Evolutionary conservation across 1,284 basidiomycete species (phyloP).

Genomic region (Sanghuangporus sanghuang): DNA sequence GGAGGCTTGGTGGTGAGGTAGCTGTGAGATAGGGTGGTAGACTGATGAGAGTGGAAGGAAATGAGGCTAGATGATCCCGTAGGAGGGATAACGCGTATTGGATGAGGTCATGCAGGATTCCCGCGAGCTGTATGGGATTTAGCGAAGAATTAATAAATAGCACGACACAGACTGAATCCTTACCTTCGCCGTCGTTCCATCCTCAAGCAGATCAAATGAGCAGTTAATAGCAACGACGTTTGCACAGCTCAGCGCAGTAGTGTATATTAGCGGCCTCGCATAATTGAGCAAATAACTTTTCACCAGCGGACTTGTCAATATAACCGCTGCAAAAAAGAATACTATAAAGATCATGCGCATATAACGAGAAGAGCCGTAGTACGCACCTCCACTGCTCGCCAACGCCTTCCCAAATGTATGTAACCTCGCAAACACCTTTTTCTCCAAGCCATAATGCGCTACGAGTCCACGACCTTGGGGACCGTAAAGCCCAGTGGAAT

Average conservation of each 20-base stretch:
- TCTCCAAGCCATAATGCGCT: constrained; percentile 55
- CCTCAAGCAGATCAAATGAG: constrained; percentile 73
- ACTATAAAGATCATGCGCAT: background rate
- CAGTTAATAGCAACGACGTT: constrained; percentile 73
- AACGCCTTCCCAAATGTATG: constrained; percentile 68
- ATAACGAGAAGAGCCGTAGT: constrained; percentile 1
- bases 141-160: constrained; percentile 1
- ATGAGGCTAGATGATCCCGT: constrained; percentile 28
- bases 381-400: constrained; percentile 75
- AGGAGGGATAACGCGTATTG: constrained; percentile 34
- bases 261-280: constrained; percentile 87
- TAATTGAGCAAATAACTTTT: constrained; percentile 90
- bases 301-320: constrained; percentile 69
- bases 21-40: constrained; percentile 32
- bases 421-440: constrained; percentile 39
- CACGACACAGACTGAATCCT: constrained; percentile 20
- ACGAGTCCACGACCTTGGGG: constrained; percentile 74
- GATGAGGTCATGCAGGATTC: constrained; percentile 35
- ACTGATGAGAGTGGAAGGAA: constrained; percentile 38
- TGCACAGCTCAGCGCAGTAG: constrained; percentile 73
- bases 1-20: background rate
- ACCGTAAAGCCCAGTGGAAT: constrained; percentile 80
- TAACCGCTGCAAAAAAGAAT: constrained; percentile 51
- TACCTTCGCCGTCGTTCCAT: constrained; percentile 59
- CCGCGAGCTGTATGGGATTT: constrained; percentile 33